Evolutionary conservation across 1,284 basidiomycete genomes (phyloP).

Genomic region (Fomitopsis betulina): DNA sequence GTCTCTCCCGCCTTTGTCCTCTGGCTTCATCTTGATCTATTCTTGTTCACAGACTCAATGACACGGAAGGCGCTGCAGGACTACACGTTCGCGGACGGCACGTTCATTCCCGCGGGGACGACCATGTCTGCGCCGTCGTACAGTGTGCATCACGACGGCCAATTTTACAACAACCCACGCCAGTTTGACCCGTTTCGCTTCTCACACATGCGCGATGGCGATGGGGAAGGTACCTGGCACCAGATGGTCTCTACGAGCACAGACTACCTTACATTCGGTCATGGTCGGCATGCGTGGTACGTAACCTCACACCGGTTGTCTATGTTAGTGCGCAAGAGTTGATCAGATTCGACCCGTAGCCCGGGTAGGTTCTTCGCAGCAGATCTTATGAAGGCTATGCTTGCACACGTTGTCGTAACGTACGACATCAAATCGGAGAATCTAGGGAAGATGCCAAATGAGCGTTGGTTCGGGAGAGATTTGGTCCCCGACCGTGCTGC

Average conservation of each 20-base stretch:
- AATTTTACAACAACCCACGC: slow-evolving; percentile 32
- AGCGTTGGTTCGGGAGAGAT: neutral
- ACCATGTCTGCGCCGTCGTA: slow-evolving; percentile 35
- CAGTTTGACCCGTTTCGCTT: slow-evolving; percentile 41
- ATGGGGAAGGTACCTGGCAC: slow-evolving; percentile 13
- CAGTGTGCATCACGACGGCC: slow-evolving; percentile 34
- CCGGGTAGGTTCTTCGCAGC: slow-evolving; percentile 40
- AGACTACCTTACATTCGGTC: slow-evolving; percentile 21
- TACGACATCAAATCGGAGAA: slow-evolving; percentile 38
- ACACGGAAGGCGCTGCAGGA: slow-evolving; percentile 26
- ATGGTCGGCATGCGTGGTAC: slow-evolving; percentile 23
- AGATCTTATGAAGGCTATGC: slow-evolving; percentile 36
- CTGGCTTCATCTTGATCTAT: neutral
- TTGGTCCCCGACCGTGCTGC: neutral
- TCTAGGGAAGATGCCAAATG: slow-evolving; percentile 9
- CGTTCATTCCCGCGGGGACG: slow-evolving; percentile 36
- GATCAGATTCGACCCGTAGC: slow-evolving; percentile 7
- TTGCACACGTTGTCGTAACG: slow-evolving; percentile 34
- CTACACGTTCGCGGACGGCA: slow-evolving; percentile 38
- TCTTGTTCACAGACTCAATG: slow-evolving; percentile 4
- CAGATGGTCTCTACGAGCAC: slow-evolving; percentile 18
- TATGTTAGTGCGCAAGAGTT: too few relatives aligned
- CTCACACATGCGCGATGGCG: slow-evolving; percentile 29
- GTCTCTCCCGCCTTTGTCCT: neutral
- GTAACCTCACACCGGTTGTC: neutral